phyloP scores from a whole-genome alignment of 2,329 filamentous ascomycete genomes.

The Proliferodiscus dingleyae region DNA sequence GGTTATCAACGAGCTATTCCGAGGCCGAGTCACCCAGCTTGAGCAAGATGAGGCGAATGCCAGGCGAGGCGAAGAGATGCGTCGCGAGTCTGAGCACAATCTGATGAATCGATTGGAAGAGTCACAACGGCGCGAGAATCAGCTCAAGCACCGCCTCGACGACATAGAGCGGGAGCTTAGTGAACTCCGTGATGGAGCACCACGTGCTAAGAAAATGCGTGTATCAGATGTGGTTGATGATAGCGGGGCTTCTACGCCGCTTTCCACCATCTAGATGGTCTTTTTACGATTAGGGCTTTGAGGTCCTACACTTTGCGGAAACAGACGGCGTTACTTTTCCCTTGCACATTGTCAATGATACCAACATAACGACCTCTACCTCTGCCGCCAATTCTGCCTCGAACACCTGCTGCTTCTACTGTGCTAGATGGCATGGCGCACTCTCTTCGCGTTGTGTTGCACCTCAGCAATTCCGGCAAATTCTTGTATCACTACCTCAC shows the following conservation, averaged over 20 bases:
- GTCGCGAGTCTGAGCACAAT: conserved; percentile 48
- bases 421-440: background rate
- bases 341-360: conserved; percentile 20
- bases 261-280: conserved; percentile 23
- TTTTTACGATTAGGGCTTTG: background rate
- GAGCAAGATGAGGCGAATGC: conserved; percentile 71
- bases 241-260: conserved; percentile 30
- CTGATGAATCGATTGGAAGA: conserved; percentile 67
- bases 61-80: conserved; percentile 54
- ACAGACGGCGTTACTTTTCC: conserved; percentile 5
- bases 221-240: conserved; percentile 43
- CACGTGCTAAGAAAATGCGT: conserved; percentile 50
- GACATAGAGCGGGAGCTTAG: conserved; percentile 60
- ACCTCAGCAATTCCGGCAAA: background rate
- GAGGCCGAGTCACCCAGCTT: conserved; percentile 67
- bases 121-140: conserved; percentile 71
- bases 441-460: background rate
- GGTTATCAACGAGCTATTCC: conserved; percentile 83
- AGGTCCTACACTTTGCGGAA: background rate
- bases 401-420: background rate
- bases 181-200: conserved; percentile 39
- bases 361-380: conserved; percentile 19
- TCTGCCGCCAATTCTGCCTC: conserved; percentile 7
- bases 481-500: conserved; percentile 8
- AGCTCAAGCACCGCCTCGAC: conserved; percentile 75